Base-by-base conservation (phyloP, 1,139 yeast species). In the Taphrina wiesneri region DNA sequence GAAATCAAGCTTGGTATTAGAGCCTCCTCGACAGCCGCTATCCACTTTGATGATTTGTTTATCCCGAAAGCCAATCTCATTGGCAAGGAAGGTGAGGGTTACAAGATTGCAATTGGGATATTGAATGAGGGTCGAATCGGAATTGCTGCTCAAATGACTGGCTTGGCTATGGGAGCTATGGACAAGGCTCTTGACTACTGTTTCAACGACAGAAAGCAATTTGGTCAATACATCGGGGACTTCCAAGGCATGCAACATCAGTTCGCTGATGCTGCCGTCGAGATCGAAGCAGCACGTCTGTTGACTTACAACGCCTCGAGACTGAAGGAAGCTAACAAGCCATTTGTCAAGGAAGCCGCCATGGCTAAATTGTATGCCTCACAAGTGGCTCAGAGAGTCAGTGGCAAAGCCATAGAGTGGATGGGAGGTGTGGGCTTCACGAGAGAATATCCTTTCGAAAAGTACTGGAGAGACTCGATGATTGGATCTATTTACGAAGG, bases 371-470 rank as follows among this genome's bases (percentile, higher is more conserved):
- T 78, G 39, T 77, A 77, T 68, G 77, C 81, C 62, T 75, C 80
- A 9, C 79, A 77, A 68, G 76, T 78, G 32, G 82, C 82, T 4
- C 80, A 77, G 59, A 73, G 73, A 67, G 76, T 78, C 6, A 74
- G 81, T 23, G 76, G 80, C 21, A 72, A 74, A 64, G 81, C 82
- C 17, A 79, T 79, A 23, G 82, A 79, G 70, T 80, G 82, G 80
- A 78, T 79, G 81, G 82, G 82, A 25, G 82, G 82, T 36, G 81
- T 79, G 23, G 82, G 82, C 21, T 79, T 79, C 73, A 79, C 82
- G 30, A 74, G 82, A 47, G 82, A 79, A 43, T 80, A 78, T 67
- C 71, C 71, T 13, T 72, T 78, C 45, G 82, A 79, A 73, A 79
- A 79, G 75, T 79, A 77, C 71, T 79, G 75, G 73, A 74, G 82